Conservation (phyloP, 345 rosid species). For the Raphanus raphanistrum region DNA sequence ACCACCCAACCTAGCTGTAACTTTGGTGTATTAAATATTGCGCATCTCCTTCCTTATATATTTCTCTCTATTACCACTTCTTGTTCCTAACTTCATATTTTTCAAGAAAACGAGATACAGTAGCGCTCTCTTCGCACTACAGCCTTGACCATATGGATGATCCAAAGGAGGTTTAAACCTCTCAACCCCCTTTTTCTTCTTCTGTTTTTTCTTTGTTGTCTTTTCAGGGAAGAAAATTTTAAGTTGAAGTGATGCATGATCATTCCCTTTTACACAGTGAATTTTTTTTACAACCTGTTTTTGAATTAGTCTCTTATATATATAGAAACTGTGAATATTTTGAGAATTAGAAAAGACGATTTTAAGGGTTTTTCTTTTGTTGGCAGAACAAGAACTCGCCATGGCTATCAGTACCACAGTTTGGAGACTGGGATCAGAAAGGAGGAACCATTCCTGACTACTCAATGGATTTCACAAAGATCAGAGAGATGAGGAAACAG, state of each 20-base stretch:
- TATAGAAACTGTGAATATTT: neutral
- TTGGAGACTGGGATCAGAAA: conserved; percentile 97
- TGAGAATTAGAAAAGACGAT: too few species aligned
- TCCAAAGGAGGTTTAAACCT: conserved; percentile 53
- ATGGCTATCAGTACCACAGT: conserved; percentile 95
- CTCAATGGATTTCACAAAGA: conserved; percentile 86
- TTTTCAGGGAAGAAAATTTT: neutral
- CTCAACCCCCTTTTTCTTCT: neutral
- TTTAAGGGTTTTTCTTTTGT: conserved; percentile 2
- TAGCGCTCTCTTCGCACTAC: neutral
- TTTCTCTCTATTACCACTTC: neutral
- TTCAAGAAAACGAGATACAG: neutral
- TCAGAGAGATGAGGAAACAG: conserved; percentile 92
- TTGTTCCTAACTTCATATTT: conserved; percentile 10
- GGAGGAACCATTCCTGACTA: conserved; percentile 79
- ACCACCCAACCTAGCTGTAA: conserved; percentile 27
- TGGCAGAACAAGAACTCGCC: conserved; percentile 60
- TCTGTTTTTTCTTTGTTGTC: neutral
- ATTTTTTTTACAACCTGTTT: neutral
- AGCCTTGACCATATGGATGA: conserved; percentile 52
- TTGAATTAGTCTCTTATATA: neutral
- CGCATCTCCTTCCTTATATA: conserved; percentile 10
- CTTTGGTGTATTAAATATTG: conserved; percentile 23
- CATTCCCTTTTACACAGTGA: neutral
- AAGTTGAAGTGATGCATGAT: conserved; percentile 10